A percentile compares a stretch with the other conserved stretches of the same genome.
These are phyloP conservation scores for Leishmania guyanensis DNA, from an alignment of 208 protist species.

Conservation along the genomic window DNA sequence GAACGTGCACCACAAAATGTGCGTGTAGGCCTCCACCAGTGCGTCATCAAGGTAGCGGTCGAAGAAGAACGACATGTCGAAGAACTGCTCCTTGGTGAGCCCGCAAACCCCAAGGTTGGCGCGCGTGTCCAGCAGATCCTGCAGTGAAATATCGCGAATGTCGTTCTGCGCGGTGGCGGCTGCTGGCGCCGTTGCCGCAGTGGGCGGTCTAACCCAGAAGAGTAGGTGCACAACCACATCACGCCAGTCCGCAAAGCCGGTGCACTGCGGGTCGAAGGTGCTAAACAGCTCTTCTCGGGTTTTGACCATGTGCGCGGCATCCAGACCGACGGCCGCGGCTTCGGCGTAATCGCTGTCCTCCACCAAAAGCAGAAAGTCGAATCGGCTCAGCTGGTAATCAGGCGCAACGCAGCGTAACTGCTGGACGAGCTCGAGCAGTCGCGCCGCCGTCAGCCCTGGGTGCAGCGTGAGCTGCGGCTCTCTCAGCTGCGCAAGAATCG, in stretches of 20 bases:
- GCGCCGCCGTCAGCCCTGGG: constrained; percentile 50
- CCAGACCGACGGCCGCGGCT: constrained; percentile 27
- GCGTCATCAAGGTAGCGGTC: constrained; percentile 45
- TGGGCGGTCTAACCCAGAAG: constrained; percentile 68
- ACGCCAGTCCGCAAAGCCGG: constrained; percentile 83
- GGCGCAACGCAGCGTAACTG: constrained; percentile 74
- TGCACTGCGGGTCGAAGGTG: constrained; percentile 57
- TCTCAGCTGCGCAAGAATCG: constrained; percentile 42
- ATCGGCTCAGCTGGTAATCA: constrained; percentile 58
- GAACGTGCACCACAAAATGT: constrained; percentile 80
- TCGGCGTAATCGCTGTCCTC: constrained; percentile 61
- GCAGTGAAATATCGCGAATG: constrained; percentile 56
- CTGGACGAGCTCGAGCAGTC: constrained; percentile 64
- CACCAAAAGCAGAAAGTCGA: constrained; percentile 71
- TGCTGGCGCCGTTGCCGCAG: constrained; percentile 3
- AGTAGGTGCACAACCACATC: constrained; percentile 85
- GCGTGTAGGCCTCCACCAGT: constrained; percentile 58
- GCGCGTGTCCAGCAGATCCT: constrained; percentile 55
- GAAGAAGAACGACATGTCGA: constrained; percentile 69
- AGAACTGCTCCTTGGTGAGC: constrained; percentile 58
- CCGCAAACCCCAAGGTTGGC: constrained; percentile 36
- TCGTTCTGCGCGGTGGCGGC: constrained; percentile 21
- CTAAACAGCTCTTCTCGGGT: constrained; percentile 60
- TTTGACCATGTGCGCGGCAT: constrained; percentile 21
- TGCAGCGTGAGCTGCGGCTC: constrained; percentile 45